Base-by-base conservation (phyloP, 108 stramenopile species). In the Nannochloropsis gaditana region DNA sequence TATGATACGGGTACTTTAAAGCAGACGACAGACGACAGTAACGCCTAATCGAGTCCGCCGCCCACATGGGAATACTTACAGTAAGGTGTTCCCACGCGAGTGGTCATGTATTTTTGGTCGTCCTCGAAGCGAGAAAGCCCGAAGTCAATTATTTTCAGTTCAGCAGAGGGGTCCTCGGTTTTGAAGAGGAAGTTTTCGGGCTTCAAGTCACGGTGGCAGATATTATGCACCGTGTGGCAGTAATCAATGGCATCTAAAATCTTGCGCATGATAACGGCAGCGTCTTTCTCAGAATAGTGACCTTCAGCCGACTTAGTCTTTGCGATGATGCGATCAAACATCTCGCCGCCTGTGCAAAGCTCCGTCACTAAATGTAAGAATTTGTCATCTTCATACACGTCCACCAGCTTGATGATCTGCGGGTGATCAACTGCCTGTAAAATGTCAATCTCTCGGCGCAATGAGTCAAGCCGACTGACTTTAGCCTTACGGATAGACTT, bases 111-210 rank as follows among this genome's bases (percentile, higher is more conserved):
- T 84, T 82, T 31, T 11, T 19, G 21, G 10, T 19, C 84, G 43
- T 90, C 90, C 86, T 87, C 89, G 11, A 87, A 90, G 31, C 96
- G 93, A 11, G 93, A 93, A 44, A 99, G 91, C 21, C 99, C 99
- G 90, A 99, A 99, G 92, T 99, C 99, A 85, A 98, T 97, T 88
- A 99, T 95, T 88, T 97, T 97, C 45, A 99, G 92, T 42, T 93
- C 93, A 10, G 94, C 89, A 9, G 80, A 83, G n/a, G 96, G 95
- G 11, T 91, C 92, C 42, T 92, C 90, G 21, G 94, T 94, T 43
- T 93, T 88, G 84, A 98, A 97, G 10, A 99, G 90, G 88, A 99
- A 98, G 86, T 98, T 98, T 88, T 97, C 96, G 9, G 95, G 97
- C 90, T 99, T 99, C 81, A 99, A 89, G 91, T 99, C 99, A 2